Conservation (phyloP, 164 flowering plant genomes). For the Kingdonia uniflora region DNA sequence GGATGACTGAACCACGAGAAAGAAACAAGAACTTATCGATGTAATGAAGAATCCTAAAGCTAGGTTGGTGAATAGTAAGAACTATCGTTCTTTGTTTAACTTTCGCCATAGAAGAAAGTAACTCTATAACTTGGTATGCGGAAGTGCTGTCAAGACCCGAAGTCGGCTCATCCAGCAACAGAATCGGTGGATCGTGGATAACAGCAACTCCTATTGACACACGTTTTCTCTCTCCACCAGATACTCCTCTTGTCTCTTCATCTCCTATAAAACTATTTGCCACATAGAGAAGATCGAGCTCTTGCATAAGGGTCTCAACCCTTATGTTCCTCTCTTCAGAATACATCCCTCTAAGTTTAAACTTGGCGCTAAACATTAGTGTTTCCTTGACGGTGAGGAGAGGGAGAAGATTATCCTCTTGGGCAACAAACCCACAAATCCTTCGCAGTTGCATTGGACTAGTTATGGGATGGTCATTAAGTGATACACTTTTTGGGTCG, state of each 20-base stretch:
- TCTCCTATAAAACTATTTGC: conserved; percentile 70
- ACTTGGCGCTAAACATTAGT: conserved; percentile 65
- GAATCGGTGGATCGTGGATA: conserved; percentile 67
- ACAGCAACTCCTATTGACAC: conserved; percentile 86
- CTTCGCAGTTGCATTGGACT: conserved; percentile 44
- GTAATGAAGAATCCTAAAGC: conserved; percentile 60
- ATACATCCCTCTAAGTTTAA: conserved; percentile 42
- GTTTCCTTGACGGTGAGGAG: conserved; percentile 87
- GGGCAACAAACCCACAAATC: conserved; percentile 79
- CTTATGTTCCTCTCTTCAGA: conserved; percentile 38
- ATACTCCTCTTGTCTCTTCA: conserved; percentile 72
- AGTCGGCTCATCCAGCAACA: conserved; percentile 88
- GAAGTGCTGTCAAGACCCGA: conserved; percentile 88
- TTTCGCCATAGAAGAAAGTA: conserved; percentile 63
- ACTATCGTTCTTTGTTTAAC: conserved; percentile 44
- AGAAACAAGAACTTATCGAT: conserved; percentile 61
- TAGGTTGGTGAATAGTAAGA: conserved; percentile 85
- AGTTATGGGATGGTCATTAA: conserved; percentile 34
- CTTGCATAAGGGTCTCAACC: conserved; percentile 59
- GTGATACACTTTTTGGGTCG: conserved; percentile 32
- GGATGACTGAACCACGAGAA: conserved; percentile 58
- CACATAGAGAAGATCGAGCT: conserved; percentile 63
- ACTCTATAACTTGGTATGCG: conserved; percentile 71
- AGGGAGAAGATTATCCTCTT: conserved; percentile 77
- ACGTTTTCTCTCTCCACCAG: conserved; percentile 87